A percentile compares a stretch with the other conserved stretches of the same genome.
phyloP scores from a whole-genome alignment of 169 alveolate genomes.

The Eimeria sp. region DNA sequence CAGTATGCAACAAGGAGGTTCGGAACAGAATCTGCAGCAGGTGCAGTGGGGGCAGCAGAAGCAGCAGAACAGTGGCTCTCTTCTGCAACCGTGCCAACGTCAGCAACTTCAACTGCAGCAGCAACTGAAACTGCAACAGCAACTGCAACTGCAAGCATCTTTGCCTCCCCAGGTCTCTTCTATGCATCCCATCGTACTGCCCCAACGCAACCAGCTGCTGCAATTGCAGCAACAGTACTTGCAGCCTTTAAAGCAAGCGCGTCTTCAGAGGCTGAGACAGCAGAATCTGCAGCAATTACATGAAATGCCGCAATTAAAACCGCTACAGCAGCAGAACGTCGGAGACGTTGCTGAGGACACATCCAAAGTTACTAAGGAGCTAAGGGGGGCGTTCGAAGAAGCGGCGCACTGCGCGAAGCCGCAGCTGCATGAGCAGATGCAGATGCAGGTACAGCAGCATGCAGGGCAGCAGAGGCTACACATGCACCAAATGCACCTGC shows the following conservation, averaged over 20 bases:
- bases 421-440: slow-evolving; percentile 31
- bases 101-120: slow-evolving; percentile 47
- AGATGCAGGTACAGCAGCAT: not conserved
- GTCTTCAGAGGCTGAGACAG: slow-evolving; percentile 4
- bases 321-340: not conserved
- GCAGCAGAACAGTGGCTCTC: too few species aligned
- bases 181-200: not conserved
- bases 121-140: not conserved
- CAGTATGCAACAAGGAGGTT: not conserved
- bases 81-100: slow-evolving; percentile 4
- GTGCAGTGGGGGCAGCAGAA: slow-evolving; percentile 33
- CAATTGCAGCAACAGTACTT: slow-evolving; percentile 1
- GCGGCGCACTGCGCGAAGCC: not conserved
- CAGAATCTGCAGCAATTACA: slow-evolving; percentile 5
- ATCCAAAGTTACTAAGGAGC: not conserved
- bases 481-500: slow-evolving; percentile 18
- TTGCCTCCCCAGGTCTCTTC: not conserved
- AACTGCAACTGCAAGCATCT: not conserved
- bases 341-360: not conserved
- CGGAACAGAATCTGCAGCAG: not conserved
- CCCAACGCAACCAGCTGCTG: not conserved
- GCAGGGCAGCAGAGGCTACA: not conserved
- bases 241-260: slow-evolving; percentile 20
- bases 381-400: not conserved
- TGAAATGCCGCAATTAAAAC: not conserved